Evolutionary conservation across 2,329 filamentous ascomycete genomes (phyloP).

Genomic region (Talaromyces islandicus): DNA sequence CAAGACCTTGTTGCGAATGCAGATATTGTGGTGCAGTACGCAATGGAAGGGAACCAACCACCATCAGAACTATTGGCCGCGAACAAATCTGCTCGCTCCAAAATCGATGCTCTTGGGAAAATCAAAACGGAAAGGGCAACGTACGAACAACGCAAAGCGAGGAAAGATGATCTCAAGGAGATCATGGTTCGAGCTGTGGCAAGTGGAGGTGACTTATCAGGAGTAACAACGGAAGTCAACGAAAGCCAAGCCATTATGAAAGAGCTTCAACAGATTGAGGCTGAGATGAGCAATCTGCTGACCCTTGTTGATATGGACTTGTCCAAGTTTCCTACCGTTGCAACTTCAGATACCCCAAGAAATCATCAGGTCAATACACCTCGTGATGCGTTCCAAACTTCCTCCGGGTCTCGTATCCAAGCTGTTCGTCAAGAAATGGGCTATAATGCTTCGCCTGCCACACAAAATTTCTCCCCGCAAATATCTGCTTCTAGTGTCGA

Average conservation of each 20-base stretch:
- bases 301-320: constrained; percentile 23
- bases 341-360: background rate
- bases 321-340: background rate
- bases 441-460: background rate
- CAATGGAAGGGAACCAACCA: constrained; percentile 28
- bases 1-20: constrained; percentile 28
- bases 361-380: constrained; percentile 10
- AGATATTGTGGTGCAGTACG: constrained; percentile 29
- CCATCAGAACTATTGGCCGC: constrained; percentile 28
- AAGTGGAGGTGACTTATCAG: constrained; percentile 26
- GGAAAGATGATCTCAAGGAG: constrained; percentile 29
- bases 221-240: constrained; percentile 26
- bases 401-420: background rate
- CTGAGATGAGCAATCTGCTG: constrained; percentile 28
- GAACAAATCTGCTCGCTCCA: constrained; percentile 29
- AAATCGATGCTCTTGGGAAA: constrained; percentile 32
- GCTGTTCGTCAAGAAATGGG: background rate
- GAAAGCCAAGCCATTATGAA: constrained; percentile 26
- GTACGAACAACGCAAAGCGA: constrained; percentile 22
- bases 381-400: constrained; percentile 13
- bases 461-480: background rate
- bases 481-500: background rate
- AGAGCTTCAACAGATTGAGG: constrained; percentile 29
- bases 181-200: constrained; percentile 30
- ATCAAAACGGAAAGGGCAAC: constrained; percentile 23